Evolutionary conservation across 495 filamentous ascomycete species (phyloP).

Genomic region (Penicillium ochrochloron): DNA sequence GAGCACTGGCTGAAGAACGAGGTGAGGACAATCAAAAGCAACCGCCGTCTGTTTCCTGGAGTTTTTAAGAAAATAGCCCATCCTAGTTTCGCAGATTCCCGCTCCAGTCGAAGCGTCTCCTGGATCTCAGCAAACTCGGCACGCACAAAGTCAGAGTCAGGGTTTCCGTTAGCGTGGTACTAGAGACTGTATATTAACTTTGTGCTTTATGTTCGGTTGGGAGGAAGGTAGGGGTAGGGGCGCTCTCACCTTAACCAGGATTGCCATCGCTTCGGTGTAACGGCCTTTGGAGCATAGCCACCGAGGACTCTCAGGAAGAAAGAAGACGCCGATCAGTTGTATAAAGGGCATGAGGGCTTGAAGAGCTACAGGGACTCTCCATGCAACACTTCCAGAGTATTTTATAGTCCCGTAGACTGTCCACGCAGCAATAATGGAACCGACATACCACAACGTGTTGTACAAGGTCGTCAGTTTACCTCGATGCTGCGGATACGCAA

Average conservation of each 20-base stretch:
- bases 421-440: not conserved
- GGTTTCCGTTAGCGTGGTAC: conserved; percentile 41
- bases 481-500: not conserved
- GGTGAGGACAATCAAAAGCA: conserved; percentile 59
- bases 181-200: not conserved
- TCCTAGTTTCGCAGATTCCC: conserved; percentile 53
- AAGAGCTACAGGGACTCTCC: conserved; percentile 34
- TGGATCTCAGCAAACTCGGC: conserved; percentile 25
- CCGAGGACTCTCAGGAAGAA: conserved; percentile 52
- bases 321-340: conserved; percentile 29
- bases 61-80: conserved; percentile 60
- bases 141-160: conserved; percentile 5
- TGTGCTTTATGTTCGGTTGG: too few relatives aligned
- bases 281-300: conserved; percentile 48
- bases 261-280: conserved; percentile 25
- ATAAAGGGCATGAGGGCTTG: conserved; percentile 31
- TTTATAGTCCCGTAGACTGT: not conserved
- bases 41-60: conserved; percentile 57
- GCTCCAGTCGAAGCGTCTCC: conserved; percentile 27
- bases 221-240: not conserved
- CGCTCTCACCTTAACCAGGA: conserved; percentile 13
- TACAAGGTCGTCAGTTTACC: not conserved
- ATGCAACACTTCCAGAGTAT: conserved; percentile 27
- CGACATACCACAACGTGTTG: not conserved
- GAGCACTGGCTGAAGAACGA: conserved; percentile 55